Base-by-base conservation (phyloP, 1,284 basidiomycete genomes). In the Ceratobasidium sp. region DNA sequence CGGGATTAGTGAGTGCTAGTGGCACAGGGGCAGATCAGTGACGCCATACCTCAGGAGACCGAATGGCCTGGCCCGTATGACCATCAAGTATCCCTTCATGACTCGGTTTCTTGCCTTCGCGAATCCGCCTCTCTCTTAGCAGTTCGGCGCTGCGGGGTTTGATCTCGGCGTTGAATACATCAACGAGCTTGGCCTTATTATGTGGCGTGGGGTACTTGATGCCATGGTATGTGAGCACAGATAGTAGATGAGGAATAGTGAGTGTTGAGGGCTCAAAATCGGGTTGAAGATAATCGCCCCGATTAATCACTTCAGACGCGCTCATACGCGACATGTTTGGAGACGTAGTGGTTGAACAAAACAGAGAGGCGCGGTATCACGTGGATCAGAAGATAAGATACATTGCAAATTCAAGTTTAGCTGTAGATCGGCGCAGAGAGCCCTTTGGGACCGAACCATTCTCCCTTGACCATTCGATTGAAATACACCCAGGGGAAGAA, bases 401-500 rank as follows among this genome's bases (percentile, higher is more conserved):
- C 26, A 61, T 61, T 62, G 43, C 59, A 72, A 72, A 72, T 61
- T 23, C 53, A 55, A 36, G 41, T 34, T 32, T 43, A 69, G 46
- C 46, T 65, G 10, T 59, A 64, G 32, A 57, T 1, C 28, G 76
- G 75, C 18, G 62, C n/a, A n/a, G 55, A 64, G 41, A 76, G 71
- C 26, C 75, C 75, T n/a, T 73, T 72, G 12, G 74, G 75, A 5
- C 77, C 77, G 46, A 72, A 77, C 82, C 82, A 83, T 26, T 78
- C 79, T 18, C 86, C 86, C 78, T 86, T 84, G 78, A 94, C 89
- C 88, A 94, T 92, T 72, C 86, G 84, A 75, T 89, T 89, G 88
- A 92, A 98, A 85, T 98, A 98, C 0, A 87, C 89, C 80, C 85
- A 87, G 5, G 96, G n/a, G 86, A 99, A 96, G 73, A 97, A 76